Base-by-base conservation (phyloP, 2,329 filamentous ascomycete species). In the Acrodontium crateriforme region DNA sequence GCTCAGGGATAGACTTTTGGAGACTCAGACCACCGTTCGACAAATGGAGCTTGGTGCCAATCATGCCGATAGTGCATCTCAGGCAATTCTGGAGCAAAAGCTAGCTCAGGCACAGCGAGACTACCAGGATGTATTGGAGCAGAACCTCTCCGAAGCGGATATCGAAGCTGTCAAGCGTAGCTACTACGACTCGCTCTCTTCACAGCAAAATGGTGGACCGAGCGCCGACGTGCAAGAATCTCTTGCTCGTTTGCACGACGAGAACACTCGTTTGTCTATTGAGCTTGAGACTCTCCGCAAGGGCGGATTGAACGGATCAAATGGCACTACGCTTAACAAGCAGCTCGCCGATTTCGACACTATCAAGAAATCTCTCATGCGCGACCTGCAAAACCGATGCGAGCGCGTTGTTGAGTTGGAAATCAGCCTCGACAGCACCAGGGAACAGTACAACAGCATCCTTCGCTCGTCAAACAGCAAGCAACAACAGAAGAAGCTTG, bases 401-500 rank as follows among this genome's bases (percentile, higher is more conserved):
- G 89, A 98, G 63, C 78, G 89, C 41, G 61, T 98, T 18, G 89
- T 98, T 11, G 89, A 98, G 64, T 74, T 98, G 16, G 89, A 98
- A 58, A 98, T 98, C 48, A 92, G 82, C 18, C 70, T 98, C 27
- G 89, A 98, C 51, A 85, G 94, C 64, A 94, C 89, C 1, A 74
- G 89, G 31, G 89, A 98, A 63, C 89, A 98, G 60, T 98, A 98
- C 63, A 95, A 98, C 66, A 94, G 93, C 47, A 89, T 98, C 35
- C 70, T 98, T 33, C 78, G 87, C 31, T 89, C 83, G 27, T 93
- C 83, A 42, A 98, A 98, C 66, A 95, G 92, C 65, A 79, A 89
- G 34, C 87, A 89, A 14, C 89, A 98, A 63, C 89, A 98, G 60
- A 98, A 98, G 78, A 98, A 98, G 71, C 95, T 98, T 81, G 91